Evolutionary conservation across 1,284 basidiomycete genomes (phyloP).

Genomic region (Ceratobasidium sp.): DNA sequence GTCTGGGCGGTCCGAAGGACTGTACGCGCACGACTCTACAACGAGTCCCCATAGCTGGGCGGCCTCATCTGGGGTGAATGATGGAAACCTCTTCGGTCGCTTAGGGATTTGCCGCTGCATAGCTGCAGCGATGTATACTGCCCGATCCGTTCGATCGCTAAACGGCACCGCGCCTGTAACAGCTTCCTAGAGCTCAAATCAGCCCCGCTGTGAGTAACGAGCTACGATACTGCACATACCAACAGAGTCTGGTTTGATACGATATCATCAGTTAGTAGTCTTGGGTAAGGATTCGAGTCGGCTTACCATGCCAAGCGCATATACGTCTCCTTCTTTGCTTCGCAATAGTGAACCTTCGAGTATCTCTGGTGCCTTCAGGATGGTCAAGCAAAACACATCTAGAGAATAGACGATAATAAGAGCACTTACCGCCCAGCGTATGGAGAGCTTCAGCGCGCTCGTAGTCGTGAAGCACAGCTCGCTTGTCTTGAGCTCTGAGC

Average conservation of each 20-base stretch:
- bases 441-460: too few relatives aligned
- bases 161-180: neutral
- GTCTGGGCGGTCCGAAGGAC: neutral
- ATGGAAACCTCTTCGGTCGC: neutral
- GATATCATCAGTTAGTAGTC: too few relatives aligned
- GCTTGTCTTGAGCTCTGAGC: neutral
- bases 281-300: too few relatives aligned
- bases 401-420: too few relatives aligned
- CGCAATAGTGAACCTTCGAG: too few relatives aligned
- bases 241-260: constrained; percentile 4
- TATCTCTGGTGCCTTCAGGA: too few relatives aligned
- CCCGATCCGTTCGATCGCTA: neutral
- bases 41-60: neutral
- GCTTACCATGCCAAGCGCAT: too few relatives aligned
- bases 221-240: neutral
- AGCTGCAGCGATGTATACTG: neutral
- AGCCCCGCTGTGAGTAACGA: neutral
- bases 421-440: constrained; percentile 3
- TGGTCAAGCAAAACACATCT: too few relatives aligned
- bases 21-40: neutral
- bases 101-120: neutral
- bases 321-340: too few relatives aligned
- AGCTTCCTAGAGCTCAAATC: neutral
- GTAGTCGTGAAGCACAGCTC: neutral
- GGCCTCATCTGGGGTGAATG: neutral